Evolutionary conservation across 2,329 filamentous ascomycete genomes (phyloP).

Genomic region (Rhytidhysteron rufulum): DNA sequence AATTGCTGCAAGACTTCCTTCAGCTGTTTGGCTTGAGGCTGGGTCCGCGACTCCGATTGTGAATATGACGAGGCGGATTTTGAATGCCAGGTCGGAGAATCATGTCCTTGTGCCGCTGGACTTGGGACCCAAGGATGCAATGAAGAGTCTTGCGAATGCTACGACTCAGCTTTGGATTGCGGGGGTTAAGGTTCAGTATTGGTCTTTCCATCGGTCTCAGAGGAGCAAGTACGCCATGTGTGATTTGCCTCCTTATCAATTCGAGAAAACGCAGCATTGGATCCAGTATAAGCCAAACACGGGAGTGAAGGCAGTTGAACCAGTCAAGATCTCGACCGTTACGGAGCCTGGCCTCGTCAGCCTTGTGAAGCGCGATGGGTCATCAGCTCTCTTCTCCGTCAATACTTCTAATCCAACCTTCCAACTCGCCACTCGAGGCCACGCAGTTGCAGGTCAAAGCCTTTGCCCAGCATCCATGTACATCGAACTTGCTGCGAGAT

Average conservation of each 20-base stretch:
- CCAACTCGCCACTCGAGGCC: conserved; percentile 32
- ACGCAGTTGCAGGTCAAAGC: conserved; percentile 28
- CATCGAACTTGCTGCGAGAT: no score
- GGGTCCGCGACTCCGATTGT: conserved; percentile 14
- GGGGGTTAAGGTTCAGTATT: conserved; percentile 35
- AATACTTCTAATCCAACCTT: no score
- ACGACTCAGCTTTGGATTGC: conserved; percentile 39
- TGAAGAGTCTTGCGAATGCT: conserved; percentile 23
- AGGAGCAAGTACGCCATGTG: conserved; percentile 18
- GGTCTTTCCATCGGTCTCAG: conserved; percentile 35
- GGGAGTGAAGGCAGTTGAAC: no score
- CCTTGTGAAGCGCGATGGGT: no score
- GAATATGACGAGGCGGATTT: neutral
- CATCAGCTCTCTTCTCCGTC: no score
- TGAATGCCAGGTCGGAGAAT: neutral
- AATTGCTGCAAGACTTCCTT: conserved; percentile 2
- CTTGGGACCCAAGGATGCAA: neutral
- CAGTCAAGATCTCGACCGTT: no score
- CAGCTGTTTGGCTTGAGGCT: conserved; percentile 28
- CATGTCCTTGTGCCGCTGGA: neutral
- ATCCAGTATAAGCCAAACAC: no score
- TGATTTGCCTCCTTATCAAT: conserved; percentile 42
- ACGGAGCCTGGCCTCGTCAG: no score
- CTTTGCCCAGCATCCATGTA: no score
- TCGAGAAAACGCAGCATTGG: conserved; percentile 41